Evolutionary conservation across 805 yeast genomes (phyloP).

Genomic region (Hyphopichia homilentoma): DNA sequence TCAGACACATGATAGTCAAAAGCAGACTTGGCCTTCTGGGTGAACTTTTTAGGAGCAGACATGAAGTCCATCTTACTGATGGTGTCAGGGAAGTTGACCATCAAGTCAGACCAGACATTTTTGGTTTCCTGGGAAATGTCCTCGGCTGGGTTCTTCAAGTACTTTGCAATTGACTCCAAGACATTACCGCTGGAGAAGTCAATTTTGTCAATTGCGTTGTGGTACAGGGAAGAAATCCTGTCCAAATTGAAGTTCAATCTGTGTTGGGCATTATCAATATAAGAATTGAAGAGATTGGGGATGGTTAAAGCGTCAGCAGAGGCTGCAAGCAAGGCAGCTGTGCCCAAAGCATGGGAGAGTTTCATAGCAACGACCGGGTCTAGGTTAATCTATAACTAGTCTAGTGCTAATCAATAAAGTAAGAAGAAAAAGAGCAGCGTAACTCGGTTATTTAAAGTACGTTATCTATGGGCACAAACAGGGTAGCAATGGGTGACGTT

Average conservation of each 20-base stretch:
- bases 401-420: too few species aligned
- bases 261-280: constrained; percentile 15
- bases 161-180: constrained; percentile 46
- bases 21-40: constrained; percentile 24
- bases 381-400: too few species aligned
- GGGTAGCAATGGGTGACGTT: too few species aligned
- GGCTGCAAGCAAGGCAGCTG: constrained; percentile 17
- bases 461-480: too few species aligned
- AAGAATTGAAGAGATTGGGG: constrained; percentile 14
- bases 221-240: constrained; percentile 4
- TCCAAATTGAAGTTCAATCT: constrained; percentile 10
- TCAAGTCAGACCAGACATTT: constrained; percentile 61
- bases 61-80: constrained; percentile 46
- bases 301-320: constrained; percentile 21
- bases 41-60: constrained; percentile 46
- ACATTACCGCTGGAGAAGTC: constrained; percentile 24
- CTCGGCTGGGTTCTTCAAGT: constrained; percentile 49
- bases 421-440: too few species aligned
- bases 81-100: constrained; percentile 55
- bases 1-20: constrained; percentile 36
- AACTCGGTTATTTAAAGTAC: too few species aligned
- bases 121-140: constrained; percentile 47
- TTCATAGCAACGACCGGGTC: constrained; percentile 1
- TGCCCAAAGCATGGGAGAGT: constrained; percentile 11
- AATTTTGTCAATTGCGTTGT: constrained; percentile 6